Percentiles rank a stretch among this genome's conserved stretches.
Conservation (phyloP, 169 alveolate species). For the Plasmodium cynomolgi region DNA sequence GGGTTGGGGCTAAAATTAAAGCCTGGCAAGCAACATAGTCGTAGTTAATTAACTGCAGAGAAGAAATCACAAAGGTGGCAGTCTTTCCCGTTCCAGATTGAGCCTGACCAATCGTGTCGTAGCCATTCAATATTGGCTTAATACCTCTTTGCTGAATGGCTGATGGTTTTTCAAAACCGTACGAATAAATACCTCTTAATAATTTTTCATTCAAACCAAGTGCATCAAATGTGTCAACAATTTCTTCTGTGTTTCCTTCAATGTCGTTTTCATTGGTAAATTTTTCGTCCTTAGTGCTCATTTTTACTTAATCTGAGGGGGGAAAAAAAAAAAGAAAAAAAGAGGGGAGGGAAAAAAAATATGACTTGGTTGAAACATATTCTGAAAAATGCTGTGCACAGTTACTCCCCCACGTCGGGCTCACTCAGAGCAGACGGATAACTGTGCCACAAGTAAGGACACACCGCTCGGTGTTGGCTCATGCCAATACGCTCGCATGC, state of each 20-base stretch:
- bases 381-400: neutral
- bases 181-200: slow-evolving; percentile 96
- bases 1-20: slow-evolving; percentile 95
- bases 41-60: slow-evolving; percentile 94
- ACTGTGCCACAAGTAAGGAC: neutral
- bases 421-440: neutral
- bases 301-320: slow-evolving; percentile 28
- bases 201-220: slow-evolving; percentile 96
- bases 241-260: slow-evolving; percentile 78
- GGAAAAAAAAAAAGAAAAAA: neutral
- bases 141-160: slow-evolving; percentile 99
- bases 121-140: slow-evolving; percentile 96
- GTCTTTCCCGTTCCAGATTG: slow-evolving; percentile 99
- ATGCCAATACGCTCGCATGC: neutral
- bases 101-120: slow-evolving; percentile 97
- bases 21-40: slow-evolving; percentile 91
- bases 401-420: neutral
- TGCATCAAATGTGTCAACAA: slow-evolving; percentile 93
- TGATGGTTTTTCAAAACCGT: slow-evolving; percentile 99
- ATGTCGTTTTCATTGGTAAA: slow-evolving; percentile 70
- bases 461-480: neutral
- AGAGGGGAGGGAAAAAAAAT: neutral
- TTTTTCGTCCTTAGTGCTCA: slow-evolving; percentile 72
- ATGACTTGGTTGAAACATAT: neutral
- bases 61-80: slow-evolving; percentile 97